Evolutionary conservation across 192 early-diverging fungal genomes (phyloP).

Genomic region (Podochytrium sp.): DNA sequence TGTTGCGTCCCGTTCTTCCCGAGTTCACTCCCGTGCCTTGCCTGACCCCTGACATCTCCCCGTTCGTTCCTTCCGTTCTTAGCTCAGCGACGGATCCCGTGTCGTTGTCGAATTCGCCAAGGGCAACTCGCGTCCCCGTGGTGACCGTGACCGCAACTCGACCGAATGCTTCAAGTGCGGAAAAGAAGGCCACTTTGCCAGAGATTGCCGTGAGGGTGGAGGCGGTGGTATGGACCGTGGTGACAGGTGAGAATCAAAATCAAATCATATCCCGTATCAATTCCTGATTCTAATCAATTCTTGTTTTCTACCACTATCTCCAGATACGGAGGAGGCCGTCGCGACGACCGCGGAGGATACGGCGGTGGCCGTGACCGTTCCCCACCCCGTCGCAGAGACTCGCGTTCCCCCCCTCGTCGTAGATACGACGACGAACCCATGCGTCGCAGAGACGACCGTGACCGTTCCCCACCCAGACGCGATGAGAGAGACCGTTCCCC

Average conservation of each 20-base stretch:
- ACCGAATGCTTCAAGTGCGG: constrained; percentile 25
- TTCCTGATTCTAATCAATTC: not conserved
- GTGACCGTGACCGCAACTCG: constrained; percentile 13
- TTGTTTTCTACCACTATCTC: not conserved
- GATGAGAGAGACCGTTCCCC: constrained; percentile 59
- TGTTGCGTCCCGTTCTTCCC: too few relatives aligned
- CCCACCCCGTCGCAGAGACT: constrained; percentile 13
- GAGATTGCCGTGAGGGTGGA: constrained; percentile 22
- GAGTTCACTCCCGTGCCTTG: too few relatives aligned
- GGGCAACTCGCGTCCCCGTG: not conserved
- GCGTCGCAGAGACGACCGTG: constrained; percentile 12
- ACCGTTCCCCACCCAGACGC: constrained; percentile 24
- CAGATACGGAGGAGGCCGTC: constrained; percentile 5
- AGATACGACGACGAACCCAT: constrained; percentile 10
- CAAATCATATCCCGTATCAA: not conserved
- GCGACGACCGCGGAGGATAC: not conserved
- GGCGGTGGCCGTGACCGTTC: constrained; percentile 8
- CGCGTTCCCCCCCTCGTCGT: constrained; percentile 28
- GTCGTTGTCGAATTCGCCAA: constrained; percentile 26
- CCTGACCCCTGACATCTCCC: not conserved
- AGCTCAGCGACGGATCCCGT: constrained; percentile 16
- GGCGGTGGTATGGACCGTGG: constrained; percentile 1
- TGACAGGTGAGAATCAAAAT: constrained; percentile 3
- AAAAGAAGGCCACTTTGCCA: constrained; percentile 21
- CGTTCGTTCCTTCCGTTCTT: not conserved